Conservation (phyloP, 2,329 filamentous ascomycete genomes). For the Nemania sp. region DNA sequence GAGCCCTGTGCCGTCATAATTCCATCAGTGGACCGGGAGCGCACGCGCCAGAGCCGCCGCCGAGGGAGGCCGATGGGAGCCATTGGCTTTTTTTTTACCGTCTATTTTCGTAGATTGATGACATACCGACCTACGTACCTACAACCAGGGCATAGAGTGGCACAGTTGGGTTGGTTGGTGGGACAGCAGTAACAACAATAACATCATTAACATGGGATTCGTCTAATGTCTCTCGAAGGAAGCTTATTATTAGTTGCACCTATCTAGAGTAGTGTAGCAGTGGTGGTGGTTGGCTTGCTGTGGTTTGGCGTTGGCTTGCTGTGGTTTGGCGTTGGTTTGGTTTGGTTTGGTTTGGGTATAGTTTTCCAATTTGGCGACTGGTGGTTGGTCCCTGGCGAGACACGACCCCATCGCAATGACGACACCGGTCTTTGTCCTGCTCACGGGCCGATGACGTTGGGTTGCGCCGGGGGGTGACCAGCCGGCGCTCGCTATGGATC, state of each 20-base stretch:
- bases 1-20: slow-evolving; percentile 27
- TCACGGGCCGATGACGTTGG: slow-evolving; percentile 46
- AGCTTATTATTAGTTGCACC: slow-evolving; percentile 15
- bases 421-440: slow-evolving; percentile 43
- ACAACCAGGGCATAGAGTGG: slow-evolving; percentile 1
- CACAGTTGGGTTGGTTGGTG: too few species aligned
- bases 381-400: slow-evolving; percentile 22
- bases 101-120: slow-evolving; percentile 13
- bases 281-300: not conserved
- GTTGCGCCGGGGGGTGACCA: slow-evolving; percentile 37
- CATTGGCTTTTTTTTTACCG: not conserved
- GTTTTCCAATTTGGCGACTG: not conserved
- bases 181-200: not conserved
- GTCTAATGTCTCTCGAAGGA: slow-evolving; percentile 13
- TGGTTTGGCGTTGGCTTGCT: not conserved
- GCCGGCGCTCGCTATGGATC: slow-evolving; percentile 33
- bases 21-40: slow-evolving; percentile 1
- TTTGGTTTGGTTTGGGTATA: not conserved
- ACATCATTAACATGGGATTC: slow-evolving; percentile 10
- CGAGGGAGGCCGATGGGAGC: slow-evolving; percentile 1
- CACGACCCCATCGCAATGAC: slow-evolving; percentile 43
- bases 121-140: too few species aligned
- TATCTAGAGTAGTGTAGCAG: too few species aligned
- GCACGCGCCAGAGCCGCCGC: too few species aligned
- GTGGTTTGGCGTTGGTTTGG: not conserved